A percentile compares a stretch with the other conserved stretches of the same genome.
phyloP scores from a whole-genome alignment of 768 basidiomycete species.

The Amanita exitialis region DNA sequence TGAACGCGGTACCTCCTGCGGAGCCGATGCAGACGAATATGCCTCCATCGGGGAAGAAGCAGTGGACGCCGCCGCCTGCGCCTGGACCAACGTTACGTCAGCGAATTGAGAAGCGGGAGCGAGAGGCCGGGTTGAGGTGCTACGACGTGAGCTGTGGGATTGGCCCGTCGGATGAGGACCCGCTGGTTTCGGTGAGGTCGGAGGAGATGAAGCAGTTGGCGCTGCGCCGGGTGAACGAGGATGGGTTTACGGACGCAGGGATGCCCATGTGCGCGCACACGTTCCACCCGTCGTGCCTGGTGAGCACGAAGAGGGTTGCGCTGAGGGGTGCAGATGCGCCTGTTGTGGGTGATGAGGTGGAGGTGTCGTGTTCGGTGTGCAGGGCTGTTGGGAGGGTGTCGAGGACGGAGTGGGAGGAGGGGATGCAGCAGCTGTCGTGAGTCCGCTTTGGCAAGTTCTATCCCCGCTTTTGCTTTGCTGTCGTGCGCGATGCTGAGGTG shows the following conservation, averaged over 20 bases:
- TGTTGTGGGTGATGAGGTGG: slow-evolving; percentile 32
- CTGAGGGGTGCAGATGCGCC: slow-evolving; percentile 45
- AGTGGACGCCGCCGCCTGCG: slow-evolving; percentile 52
- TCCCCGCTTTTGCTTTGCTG: background rate
- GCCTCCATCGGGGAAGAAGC: slow-evolving; percentile 21
- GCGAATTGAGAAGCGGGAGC: slow-evolving; percentile 62
- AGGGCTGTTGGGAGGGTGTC: slow-evolving; percentile 50
- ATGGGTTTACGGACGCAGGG: slow-evolving; percentile 9
- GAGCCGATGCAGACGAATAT: background rate
- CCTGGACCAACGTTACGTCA: slow-evolving; percentile 68
- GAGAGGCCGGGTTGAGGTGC: slow-evolving; percentile 64
- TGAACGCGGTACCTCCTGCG: slow-evolving; percentile 6
- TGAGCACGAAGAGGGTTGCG: slow-evolving; percentile 55
- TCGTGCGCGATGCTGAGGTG: background rate
- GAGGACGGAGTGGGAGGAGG: slow-evolving; percentile 50
- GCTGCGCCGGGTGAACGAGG: slow-evolving; percentile 20
- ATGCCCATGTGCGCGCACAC: slow-evolving; percentile 44
- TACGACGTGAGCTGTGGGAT: slow-evolving; percentile 64
- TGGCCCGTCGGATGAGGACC: slow-evolving; percentile 69
- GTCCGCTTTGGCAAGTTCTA: background rate
- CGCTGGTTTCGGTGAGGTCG: slow-evolving; percentile 24
- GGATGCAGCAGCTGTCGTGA: slow-evolving; percentile 19
- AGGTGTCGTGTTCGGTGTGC: slow-evolving; percentile 72
- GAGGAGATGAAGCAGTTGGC: slow-evolving; percentile 25
- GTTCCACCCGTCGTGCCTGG: slow-evolving; percentile 69